Conservation (phyloP, 2,329 filamentous ascomycete species). For the Pseudopyricularia javanii region DNA sequence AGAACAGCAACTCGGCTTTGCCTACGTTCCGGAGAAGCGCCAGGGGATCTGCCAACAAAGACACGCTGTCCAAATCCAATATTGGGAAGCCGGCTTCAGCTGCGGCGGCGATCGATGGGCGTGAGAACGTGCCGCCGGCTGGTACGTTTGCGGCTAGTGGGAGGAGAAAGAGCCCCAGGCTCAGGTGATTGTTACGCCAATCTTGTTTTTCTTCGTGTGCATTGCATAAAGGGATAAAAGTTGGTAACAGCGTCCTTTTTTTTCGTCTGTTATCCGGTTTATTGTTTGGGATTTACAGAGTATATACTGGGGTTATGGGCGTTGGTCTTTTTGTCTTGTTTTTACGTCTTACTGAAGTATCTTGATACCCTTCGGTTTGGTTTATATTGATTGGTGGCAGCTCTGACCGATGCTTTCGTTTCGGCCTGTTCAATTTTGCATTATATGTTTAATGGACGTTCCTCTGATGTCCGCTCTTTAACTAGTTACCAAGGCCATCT, state of each 20-base stretch:
- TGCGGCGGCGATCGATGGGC: constrained; percentile 24
- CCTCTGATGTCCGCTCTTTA: neutral
- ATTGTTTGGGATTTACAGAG: neutral
- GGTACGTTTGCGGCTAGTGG: constrained; percentile 29
- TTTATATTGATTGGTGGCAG: neutral
- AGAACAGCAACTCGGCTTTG: constrained; percentile 25
- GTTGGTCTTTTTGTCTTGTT: neutral
- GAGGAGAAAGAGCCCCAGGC: constrained; percentile 39
- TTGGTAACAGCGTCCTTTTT: neutral
- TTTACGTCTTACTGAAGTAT: neutral
- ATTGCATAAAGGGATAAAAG: neutral
- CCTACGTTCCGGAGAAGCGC: constrained; percentile 34
- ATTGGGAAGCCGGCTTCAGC: constrained; percentile 5
- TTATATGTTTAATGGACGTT: neutral
- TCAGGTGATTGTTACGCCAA: neutral
- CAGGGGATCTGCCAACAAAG: constrained; percentile 15
- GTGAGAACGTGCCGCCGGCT: constrained; percentile 37
- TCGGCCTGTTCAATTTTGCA: neutral
- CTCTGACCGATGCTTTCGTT: neutral
- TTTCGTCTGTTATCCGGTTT: neutral
- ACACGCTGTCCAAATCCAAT: constrained; percentile 9
- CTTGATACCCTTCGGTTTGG: constrained; percentile 3
- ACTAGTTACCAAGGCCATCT: neutral
- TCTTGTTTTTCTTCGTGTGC: neutral
- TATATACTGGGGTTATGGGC: neutral